Evolutionary conservation across 306 rosid species (phyloP), one percentile per base, ranked within the genome.

Genomic region (Cucurbita argyrosperma): DNA sequence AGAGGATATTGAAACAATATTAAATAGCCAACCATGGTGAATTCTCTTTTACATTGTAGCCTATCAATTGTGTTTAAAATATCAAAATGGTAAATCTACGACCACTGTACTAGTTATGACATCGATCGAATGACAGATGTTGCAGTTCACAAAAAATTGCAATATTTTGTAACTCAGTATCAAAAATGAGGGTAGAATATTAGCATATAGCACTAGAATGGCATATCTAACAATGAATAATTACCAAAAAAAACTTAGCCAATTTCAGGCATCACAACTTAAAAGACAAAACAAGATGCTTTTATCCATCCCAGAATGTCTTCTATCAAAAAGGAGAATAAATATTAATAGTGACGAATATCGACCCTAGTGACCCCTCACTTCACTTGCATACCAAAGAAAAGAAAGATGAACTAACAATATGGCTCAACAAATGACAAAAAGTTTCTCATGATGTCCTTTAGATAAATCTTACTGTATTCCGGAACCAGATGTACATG

Each of bases 401-500:
- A 38, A 43, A 42, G 16, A 65, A 65, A n/a, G 30, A 62, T 15
- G 52, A 64, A 10, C 30, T 64, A 40, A 42, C 26, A 40, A 59
- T 26, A 13, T 30, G 43, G 43, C 43, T 30, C 38, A 26, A 26
- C 4, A 59, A 59, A 26, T 35, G 26, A 18, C 19, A 45, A 66
- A 19, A 11, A 19, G 55, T 12, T 19, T 45, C 38, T 66, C 54
- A 45, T 66, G 72, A 37, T 43, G 50, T 66, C 55, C 72, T 65
- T 65, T 39, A 19, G 46, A 23, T 5, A 71, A 73, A 78, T 76
- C 98, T 88, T 88, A 92, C 96, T 92, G 96, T 76, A 92, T 88
- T 83, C 98, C 98, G 71, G 81, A 80, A 45, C 82, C 96, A 12
- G 87, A 67, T n/a, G 85, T 82, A 77, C 98, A 92, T 79, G 83